phyloP scores from a whole-genome alignment of 2,329 filamentous ascomycete genomes.

The Penicillium rolfsii region DNA sequence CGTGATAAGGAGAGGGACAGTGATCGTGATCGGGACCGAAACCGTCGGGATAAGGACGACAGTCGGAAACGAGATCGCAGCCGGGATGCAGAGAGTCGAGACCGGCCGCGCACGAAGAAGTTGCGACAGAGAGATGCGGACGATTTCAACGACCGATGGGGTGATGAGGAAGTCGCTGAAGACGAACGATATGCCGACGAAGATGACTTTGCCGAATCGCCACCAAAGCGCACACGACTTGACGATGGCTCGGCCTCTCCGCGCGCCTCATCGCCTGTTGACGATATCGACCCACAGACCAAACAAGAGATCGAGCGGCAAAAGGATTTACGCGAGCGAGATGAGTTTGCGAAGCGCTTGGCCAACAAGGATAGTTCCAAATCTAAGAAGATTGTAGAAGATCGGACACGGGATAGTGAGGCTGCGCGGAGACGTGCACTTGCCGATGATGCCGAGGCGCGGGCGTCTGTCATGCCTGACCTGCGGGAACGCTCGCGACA shows the following conservation, averaged over 20 bases:
- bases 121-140: conserved; percentile 54
- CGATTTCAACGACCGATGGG: conserved; percentile 79
- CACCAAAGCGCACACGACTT: conserved; percentile 70
- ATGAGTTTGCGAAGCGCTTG: conserved; percentile 77
- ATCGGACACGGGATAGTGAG: conserved; percentile 61
- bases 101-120: conserved; percentile 55
- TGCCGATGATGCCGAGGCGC: conserved; percentile 68
- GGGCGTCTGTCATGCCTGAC: conserved; percentile 75
- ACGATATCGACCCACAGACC: conserved; percentile 63
- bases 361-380: conserved; percentile 71
- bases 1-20: conserved; percentile 26
- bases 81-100: conserved; percentile 40
- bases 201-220: conserved; percentile 68
- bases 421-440: conserved; percentile 64
- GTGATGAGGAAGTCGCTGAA: conserved; percentile 66
- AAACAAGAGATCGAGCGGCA: conserved; percentile 62
- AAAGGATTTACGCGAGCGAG: conserved; percentile 72
- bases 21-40: conserved; percentile 33
- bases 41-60: conserved; percentile 40
- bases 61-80: conserved; percentile 46
- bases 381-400: conserved; percentile 69
- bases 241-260: conserved; percentile 55
- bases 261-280: conserved; percentile 38
- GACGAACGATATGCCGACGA: conserved; percentile 48
- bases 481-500: conserved; percentile 83